phyloP scores from a whole-genome alignment of 2,329 filamentous ascomycete genomes.

The Fusarium tuaranense region DNA sequence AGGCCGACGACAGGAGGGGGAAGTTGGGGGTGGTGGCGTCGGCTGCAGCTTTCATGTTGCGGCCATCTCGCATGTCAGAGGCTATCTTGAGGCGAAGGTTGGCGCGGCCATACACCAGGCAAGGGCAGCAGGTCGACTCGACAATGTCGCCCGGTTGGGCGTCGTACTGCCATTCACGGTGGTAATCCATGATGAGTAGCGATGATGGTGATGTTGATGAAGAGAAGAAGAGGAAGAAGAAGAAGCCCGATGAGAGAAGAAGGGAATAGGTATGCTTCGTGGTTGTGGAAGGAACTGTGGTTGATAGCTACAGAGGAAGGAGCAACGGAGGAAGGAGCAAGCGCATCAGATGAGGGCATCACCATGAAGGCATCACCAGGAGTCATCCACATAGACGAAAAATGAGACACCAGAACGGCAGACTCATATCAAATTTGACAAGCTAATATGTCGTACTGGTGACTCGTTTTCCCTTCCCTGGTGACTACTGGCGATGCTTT shows the following conservation, averaged over 20 bases:
- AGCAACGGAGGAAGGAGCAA: background rate
- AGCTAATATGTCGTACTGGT: too few relatives aligned
- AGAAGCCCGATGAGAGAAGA: background rate
- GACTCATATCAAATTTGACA: too few relatives aligned
- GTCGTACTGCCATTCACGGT: conserved; percentile 2
- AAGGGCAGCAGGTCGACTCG: conserved; percentile 14
- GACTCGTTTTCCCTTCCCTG: too few relatives aligned
- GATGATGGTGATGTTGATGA: background rate
- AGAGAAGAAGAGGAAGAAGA: background rate
- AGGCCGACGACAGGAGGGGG: background rate
- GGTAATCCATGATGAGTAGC: background rate
- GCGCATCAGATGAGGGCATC: background rate
- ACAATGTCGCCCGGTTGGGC: background rate
- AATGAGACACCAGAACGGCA: too few relatives aligned
- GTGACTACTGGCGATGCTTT: too few relatives aligned
- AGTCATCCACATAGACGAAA: too few relatives aligned
- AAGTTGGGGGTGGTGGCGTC: too few relatives aligned
- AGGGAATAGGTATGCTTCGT: background rate
- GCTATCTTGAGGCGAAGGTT: conserved; percentile 4
- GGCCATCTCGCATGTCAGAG: background rate
- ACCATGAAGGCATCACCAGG: background rate
- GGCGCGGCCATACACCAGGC: conserved; percentile 16
- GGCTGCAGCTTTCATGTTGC: too few relatives aligned
- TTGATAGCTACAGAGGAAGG: background rate
- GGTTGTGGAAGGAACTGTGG: background rate